phyloP scores from a whole-genome alignment of 2,329 filamentous ascomycete species.

The Fusarium keratoplasticum region DNA sequence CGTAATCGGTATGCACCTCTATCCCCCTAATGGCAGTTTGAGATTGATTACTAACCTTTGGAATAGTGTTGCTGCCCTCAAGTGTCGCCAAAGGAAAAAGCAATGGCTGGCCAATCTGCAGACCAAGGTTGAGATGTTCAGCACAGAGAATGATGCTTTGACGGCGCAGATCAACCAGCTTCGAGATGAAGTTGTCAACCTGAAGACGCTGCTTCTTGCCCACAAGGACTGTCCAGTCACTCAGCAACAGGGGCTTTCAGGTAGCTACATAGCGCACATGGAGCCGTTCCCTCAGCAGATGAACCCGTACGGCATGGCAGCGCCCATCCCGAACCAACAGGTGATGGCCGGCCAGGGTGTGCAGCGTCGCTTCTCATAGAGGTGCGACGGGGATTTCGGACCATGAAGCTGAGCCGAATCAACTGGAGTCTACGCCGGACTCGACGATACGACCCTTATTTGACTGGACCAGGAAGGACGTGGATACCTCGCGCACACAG shows the following conservation, averaged over 20 bases:
- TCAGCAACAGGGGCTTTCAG: slow-evolving; percentile 78
- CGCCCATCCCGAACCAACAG: slow-evolving; percentile 62
- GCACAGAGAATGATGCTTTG: slow-evolving; percentile 89
- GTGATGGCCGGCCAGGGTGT: slow-evolving; percentile 68
- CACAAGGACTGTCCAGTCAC: slow-evolving; percentile 97
- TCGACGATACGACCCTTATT: slow-evolving; percentile 34
- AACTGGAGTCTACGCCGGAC: slow-evolving; percentile 10
- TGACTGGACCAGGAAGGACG: slow-evolving; percentile 31
- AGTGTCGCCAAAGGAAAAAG: slow-evolving; percentile 98
- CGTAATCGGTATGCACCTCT: slow-evolving; percentile 81
- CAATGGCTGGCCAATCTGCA: slow-evolving; percentile 98
- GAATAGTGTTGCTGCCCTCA: slow-evolving; percentile 88
- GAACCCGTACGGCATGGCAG: slow-evolving; percentile 70
- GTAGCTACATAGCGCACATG: slow-evolving; percentile 66
- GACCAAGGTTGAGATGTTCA: slow-evolving; percentile 92
- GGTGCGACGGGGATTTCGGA: slow-evolving; percentile 14
- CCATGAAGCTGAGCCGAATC: slow-evolving; percentile 13
- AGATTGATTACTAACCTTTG: slow-evolving; percentile 1
- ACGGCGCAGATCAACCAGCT: slow-evolving; percentile 85
- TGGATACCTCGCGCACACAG: background rate
- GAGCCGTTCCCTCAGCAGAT: slow-evolving; percentile 68
- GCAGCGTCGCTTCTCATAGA: slow-evolving; percentile 68
- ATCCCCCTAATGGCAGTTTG: background rate
- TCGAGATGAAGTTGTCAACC: slow-evolving; percentile 91
- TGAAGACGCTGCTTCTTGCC: slow-evolving; percentile 91